Percentiles rank a stretch among this genome's conserved stretches.
These are phyloP conservation scores for Triticum dicoccoides DNA, from an alignment of 176 grass and related monocot species.

Conservation along the genomic window DNA sequence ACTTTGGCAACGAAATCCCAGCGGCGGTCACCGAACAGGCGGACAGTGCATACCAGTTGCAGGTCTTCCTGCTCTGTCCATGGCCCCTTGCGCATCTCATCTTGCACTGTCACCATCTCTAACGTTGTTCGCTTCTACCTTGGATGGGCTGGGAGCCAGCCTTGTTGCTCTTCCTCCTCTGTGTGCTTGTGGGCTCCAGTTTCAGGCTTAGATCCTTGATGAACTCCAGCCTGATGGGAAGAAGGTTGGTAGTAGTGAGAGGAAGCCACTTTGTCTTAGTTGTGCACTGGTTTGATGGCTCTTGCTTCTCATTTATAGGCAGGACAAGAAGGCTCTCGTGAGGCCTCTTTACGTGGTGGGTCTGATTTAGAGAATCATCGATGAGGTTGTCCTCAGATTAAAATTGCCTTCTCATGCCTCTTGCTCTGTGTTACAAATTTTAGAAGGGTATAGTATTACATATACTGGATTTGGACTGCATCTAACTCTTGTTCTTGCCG, in stretches of 20 bases:
- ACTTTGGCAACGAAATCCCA: slow-evolving; percentile 98
- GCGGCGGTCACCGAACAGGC: slow-evolving; percentile 88
- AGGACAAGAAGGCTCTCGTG: slow-evolving; percentile 8
- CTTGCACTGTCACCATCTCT: slow-evolving; percentile 74
- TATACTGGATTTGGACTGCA: slow-evolving; percentile 20
- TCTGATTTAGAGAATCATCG: slow-evolving; percentile 13
- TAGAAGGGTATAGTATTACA: neutral
- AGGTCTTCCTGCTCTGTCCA: slow-evolving; percentile 90
- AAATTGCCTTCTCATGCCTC: neutral
- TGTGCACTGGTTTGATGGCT: slow-evolving; percentile 49
- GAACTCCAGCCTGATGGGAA: slow-evolving; percentile 32
- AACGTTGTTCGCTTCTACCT: slow-evolving; percentile 35
- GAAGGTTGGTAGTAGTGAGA: slow-evolving; percentile 19
- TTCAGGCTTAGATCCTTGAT: slow-evolving; percentile 33
- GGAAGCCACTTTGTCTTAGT: slow-evolving; percentile 30
- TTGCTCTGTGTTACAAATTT: neutral
- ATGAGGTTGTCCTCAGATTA: neutral
- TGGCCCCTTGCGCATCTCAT: slow-evolving; percentile 74
- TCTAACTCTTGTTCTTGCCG: neutral
- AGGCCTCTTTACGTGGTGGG: neutral
- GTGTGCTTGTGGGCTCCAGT: slow-evolving; percentile 30
- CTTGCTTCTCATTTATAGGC: slow-evolving; percentile 71
- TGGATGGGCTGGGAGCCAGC: slow-evolving; percentile 35
- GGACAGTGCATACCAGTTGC: slow-evolving; percentile 86
- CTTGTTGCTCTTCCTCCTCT: slow-evolving; percentile 26